These are phyloP conservation scores for Aspergillus aculeatinus DNA, from an alignment of 2,329 filamentous ascomycete species.

Conservation along the genomic window DNA sequence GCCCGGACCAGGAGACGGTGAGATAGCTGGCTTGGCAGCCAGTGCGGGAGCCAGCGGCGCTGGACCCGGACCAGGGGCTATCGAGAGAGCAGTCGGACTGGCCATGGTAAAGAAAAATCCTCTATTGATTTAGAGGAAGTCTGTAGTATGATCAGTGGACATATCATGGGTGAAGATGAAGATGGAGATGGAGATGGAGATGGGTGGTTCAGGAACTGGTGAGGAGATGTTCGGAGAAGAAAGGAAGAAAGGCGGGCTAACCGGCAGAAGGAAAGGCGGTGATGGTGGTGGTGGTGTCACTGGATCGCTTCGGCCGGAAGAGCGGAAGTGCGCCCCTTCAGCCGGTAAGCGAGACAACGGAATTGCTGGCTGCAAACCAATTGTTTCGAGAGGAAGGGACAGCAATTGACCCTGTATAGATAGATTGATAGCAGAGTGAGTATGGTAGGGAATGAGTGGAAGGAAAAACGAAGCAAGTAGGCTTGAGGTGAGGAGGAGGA, in stretches of 20 bases:
- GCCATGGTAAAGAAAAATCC: slow-evolving; percentile 26
- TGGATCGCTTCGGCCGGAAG: slow-evolving; percentile 33
- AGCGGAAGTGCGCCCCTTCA: slow-evolving; percentile 36
- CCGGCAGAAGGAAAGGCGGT: neutral
- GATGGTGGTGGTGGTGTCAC: slow-evolving; percentile 20
- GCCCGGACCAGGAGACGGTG: slow-evolving; percentile 39
- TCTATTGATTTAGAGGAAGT: slow-evolving; percentile 16
- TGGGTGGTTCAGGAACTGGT: slow-evolving; percentile 12
- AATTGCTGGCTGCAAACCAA: slow-evolving; percentile 1
- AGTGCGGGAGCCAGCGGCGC: slow-evolving; percentile 39
- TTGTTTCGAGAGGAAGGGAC: neutral
- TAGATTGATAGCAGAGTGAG: neutral
- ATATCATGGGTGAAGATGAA: slow-evolving; percentile 11
- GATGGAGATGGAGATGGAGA: slow-evolving; percentile 18
- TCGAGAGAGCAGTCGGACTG: slow-evolving; percentile 34
- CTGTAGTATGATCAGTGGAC: slow-evolving; percentile 25
- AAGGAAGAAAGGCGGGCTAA: slow-evolving; percentile 5
- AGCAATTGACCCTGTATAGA: neutral
- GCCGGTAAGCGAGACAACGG: slow-evolving; percentile 30
- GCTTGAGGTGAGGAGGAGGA: slow-evolving; percentile 2
- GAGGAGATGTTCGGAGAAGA: slow-evolving; percentile 17
- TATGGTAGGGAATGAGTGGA: slow-evolving; percentile 1
- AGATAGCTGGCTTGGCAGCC: slow-evolving; percentile 40
- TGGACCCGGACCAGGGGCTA: slow-evolving; percentile 40
- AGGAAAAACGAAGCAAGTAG: neutral